Evolutionary conservation across 805 yeast species (phyloP), one percentile per base, ranked within the genome.

Genomic region (Candida insectorum): DNA sequence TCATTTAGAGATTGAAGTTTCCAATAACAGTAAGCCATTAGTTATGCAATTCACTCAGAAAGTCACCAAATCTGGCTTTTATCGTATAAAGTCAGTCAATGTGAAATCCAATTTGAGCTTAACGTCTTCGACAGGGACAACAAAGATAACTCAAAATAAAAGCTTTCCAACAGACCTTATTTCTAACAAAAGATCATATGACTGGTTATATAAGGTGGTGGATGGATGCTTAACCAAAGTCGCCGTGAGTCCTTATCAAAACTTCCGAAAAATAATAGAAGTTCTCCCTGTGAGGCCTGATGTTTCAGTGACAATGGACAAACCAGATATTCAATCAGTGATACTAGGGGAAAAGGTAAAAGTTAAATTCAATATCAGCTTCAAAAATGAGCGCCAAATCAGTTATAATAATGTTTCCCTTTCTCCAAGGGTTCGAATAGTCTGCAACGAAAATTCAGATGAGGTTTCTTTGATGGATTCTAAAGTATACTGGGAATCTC

Each of bases 271-370:
- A 23, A n/a, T n/a, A n/a, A n/a, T n/a, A n/a, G n/a, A n/a, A n/a
- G n/a, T n/a, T n/a, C n/a, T n/a, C n/a, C 58, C 60, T 2, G 33
- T 56, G 5, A 51, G 45, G 22, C 71, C 71, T 9, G 40, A 49
- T 4, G 32, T 62, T 0, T 13, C 25, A 2, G 28, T 54, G 4
- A 30, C 41, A 0, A 16, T 49, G 26, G 30, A 26, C 10, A 24
- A 33, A 2, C 34, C 47, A 1, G 34, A 33, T 10, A 19, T 43
- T 2, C 26, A 37, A 3, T 33, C 49, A 1, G 38, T 58, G 3
- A 39, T 58, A 4, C 31, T 63, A 1, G 67, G 68, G 2, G 71
- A 63, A 36, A 55, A 50, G 34, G 31, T 60, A 2, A 13, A 39
- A 0, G 25, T 59, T 0, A 48, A 56, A 0, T 44, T 60, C 12